Evolutionary conservation across 2,329 filamentous ascomycete genomes (phyloP).

Genomic region (Colletotrichum horii): DNA sequence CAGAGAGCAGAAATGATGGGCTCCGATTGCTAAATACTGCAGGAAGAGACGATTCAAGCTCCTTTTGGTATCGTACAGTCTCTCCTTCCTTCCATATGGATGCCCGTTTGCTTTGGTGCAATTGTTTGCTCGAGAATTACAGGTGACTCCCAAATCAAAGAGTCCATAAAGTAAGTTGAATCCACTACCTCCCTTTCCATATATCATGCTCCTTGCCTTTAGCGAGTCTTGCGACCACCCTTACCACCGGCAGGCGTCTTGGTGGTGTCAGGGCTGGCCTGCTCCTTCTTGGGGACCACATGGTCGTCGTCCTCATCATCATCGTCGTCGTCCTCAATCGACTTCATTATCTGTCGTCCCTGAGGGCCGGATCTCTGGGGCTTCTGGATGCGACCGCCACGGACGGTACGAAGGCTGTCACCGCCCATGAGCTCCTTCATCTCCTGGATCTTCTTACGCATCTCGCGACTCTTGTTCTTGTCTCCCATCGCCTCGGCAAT

Average conservation of each 20-base stretch:
- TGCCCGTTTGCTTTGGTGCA: neutral
- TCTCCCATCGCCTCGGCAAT: neutral
- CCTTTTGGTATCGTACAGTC: neutral
- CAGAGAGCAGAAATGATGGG: neutral
- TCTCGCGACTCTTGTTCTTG: neutral
- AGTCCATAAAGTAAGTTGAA: too few relatives aligned
- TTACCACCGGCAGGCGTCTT: neutral
- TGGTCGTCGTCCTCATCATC: neutral
- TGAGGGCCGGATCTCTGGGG: neutral
- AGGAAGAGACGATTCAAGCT: neutral
- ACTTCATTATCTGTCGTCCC: neutral
- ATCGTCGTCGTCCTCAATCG: neutral
- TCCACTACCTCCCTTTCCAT: too few relatives aligned
- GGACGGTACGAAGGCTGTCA: neutral
- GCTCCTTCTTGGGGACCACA: neutral
- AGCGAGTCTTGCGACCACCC: neutral
- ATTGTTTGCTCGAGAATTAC: neutral
- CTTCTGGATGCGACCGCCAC: neutral
- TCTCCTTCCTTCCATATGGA: neutral
- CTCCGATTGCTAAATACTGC: neutral
- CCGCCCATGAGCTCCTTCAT: neutral
- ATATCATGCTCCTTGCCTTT: neutral
- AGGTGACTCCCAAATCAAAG: neutral
- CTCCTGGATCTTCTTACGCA: conserved; percentile 3
- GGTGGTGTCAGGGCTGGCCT: neutral